A percentile compares a stretch with the other conserved stretches of the same genome.
Evolutionary conservation across 257 asterid species (phyloP).

Genomic region (Capsicum baccatum): DNA sequence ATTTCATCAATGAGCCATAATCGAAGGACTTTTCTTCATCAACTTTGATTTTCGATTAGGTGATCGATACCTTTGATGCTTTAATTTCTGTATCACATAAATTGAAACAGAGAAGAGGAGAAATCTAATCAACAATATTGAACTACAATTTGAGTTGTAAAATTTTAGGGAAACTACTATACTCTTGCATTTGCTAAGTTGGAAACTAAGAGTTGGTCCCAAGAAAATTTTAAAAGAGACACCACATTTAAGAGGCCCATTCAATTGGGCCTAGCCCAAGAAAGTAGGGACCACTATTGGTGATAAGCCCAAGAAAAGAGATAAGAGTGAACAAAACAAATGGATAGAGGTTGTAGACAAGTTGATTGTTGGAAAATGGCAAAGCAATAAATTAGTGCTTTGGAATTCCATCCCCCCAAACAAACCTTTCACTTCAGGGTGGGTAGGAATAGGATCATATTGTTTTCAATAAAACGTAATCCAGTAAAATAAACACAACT

Average conservation of each 20-base stretch:
- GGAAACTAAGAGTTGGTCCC: not conserved
- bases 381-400: constrained; percentile 33
- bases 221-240: not conserved
- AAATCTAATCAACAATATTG: not conserved
- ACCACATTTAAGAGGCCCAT: not conserved
- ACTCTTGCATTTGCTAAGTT: not conserved
- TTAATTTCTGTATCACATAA: too few relatives aligned
- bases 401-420: constrained; percentile 26
- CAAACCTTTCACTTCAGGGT: constrained; percentile 11
- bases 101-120: not conserved
- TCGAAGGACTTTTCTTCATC: not conserved
- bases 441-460: constrained; percentile 28
- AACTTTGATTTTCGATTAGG: not conserved
- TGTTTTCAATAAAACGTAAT: constrained; percentile 30
- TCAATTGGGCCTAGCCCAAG: constrained; percentile 19
- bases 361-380: constrained; percentile 33
- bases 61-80: not conserved
- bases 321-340: constrained; percentile 32
- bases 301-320: constrained; percentile 32
- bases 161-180: not conserved
- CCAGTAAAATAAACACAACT: constrained; percentile 33
- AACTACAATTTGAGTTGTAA: not conserved
- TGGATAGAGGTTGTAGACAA: constrained; percentile 20
- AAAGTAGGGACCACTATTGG: not conserved
- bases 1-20: not conserved